Conservation (phyloP, 2,329 filamentous ascomycete genomes). For the Cryphonectria parasitica region DNA sequence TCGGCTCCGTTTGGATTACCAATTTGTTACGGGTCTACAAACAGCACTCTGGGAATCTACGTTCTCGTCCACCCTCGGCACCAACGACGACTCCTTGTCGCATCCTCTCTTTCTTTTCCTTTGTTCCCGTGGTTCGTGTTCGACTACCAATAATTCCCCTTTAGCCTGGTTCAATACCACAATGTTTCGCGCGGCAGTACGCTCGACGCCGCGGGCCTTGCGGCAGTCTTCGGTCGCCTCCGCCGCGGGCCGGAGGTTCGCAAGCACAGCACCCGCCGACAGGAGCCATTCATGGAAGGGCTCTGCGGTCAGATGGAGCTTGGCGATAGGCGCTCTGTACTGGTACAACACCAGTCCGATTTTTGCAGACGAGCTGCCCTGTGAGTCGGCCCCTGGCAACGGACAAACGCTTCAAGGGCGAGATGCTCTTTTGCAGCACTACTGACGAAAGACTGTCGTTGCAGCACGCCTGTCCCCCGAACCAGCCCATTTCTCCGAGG, state of each 20-base stretch:
- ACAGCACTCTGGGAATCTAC: background rate
- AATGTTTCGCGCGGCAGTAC: slow-evolving; percentile 59
- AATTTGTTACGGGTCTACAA: background rate
- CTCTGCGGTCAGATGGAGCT: slow-evolving; percentile 70
- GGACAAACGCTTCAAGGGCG: background rate
- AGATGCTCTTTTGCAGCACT: slow-evolving; percentile 9
- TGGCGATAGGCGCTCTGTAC: slow-evolving; percentile 79
- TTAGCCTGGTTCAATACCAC: slow-evolving; percentile 17
- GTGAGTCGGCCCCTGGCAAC: slow-evolving; percentile 55
- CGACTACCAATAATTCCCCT: background rate
- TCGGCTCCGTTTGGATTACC: slow-evolving; percentile 12
- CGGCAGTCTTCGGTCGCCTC: slow-evolving; percentile 46
- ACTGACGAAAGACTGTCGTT: slow-evolving; percentile 6
- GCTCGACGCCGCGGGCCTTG: slow-evolving; percentile 51
- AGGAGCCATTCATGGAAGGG: slow-evolving; percentile 84
- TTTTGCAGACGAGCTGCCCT: slow-evolving; percentile 80
- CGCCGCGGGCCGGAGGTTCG: slow-evolving; percentile 52
- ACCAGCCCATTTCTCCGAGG: slow-evolving; percentile 58
- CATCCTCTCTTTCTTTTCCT: slow-evolving; percentile 26
- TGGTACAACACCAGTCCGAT: slow-evolving; percentile 90
- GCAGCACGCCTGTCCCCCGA: slow-evolving; percentile 43
- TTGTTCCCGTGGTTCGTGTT: slow-evolving; percentile 18
- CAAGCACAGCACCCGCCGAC: slow-evolving; percentile 60
- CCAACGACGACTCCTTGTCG: background rate
- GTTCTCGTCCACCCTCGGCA: background rate